Percentiles rank a stretch among this genome's conserved stretches.
These are phyloP conservation scores for Allium cepa DNA, from an alignment of 106 monocot genomes.

Conservation along the genomic window DNA sequence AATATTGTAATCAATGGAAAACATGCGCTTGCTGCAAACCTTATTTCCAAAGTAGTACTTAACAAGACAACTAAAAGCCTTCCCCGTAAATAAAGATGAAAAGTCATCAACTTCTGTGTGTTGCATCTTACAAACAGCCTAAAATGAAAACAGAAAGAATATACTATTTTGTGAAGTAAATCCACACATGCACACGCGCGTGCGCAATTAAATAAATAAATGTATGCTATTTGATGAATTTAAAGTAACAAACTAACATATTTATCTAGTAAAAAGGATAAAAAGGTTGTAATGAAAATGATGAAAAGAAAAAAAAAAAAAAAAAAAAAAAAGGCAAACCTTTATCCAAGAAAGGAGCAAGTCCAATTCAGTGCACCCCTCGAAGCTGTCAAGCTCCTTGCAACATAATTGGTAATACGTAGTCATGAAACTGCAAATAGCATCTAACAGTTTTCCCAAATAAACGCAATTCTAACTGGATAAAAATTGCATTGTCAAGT, in stretches of 20 bases:
- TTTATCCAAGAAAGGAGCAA: slow-evolving; percentile 44
- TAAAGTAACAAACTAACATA: background rate
- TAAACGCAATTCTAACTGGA: too few relatives aligned
- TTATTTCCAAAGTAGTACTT: slow-evolving; percentile 29
- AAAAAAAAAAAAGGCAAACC: slow-evolving; percentile 16
- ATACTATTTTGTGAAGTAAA: background rate
- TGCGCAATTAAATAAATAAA: background rate
- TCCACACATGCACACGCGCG: background rate
- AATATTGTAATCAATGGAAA: background rate
- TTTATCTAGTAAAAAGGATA: background rate
- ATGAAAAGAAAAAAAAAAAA: too few relatives aligned
- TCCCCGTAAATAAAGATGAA: slow-evolving; percentile 36
- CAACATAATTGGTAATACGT: background rate
- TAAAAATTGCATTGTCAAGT: too few relatives aligned
- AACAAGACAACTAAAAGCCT: slow-evolving; percentile 29
- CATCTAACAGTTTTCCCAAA: too few relatives aligned
- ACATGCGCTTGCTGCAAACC: background rate
- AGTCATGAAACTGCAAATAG: background rate
- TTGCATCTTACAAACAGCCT: slow-evolving; percentile 33
- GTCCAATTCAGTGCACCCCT: slow-evolving; percentile 5
- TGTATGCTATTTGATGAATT: too few relatives aligned
- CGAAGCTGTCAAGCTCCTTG: slow-evolving; percentile 20
- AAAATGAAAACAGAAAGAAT: slow-evolving; percentile 6
- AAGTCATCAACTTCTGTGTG: slow-evolving; percentile 18
- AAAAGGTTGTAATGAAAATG: background rate